Conservation (phyloP, 1,139 yeast genomes). For the Taphrina wiesneri region DNA sequence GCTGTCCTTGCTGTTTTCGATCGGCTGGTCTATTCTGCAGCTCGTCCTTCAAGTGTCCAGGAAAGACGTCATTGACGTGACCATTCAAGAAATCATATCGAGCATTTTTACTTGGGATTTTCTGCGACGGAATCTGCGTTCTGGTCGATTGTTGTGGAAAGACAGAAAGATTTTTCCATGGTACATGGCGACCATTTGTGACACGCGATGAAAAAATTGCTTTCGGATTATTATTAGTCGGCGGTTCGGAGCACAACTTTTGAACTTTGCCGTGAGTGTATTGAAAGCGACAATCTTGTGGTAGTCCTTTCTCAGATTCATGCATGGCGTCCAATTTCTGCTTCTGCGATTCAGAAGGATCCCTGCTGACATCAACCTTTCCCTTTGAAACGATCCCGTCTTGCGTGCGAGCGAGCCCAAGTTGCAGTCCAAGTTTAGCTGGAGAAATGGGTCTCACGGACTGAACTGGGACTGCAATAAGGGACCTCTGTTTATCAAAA, state of each 20-base stretch:
- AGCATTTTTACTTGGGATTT: background rate
- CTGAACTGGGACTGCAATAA: background rate
- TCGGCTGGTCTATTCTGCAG: background rate
- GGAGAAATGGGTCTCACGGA: background rate
- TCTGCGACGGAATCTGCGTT: background rate
- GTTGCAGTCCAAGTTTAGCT: background rate
- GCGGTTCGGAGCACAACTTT: background rate
- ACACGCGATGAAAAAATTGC: background rate
- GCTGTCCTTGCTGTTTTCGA: background rate
- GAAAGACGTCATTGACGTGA: background rate
- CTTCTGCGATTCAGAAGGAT: background rate
- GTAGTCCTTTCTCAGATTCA: background rate
- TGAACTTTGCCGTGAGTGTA: background rate
- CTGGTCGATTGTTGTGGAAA: background rate
- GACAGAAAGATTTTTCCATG: background rate
- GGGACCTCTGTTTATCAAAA: background rate
- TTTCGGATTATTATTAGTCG: background rate
- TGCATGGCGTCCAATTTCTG: background rate
- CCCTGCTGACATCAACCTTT: background rate
- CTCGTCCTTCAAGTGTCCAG: background rate
- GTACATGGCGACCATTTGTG: background rate
- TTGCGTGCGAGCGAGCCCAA: background rate
- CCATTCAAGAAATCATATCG: slow-evolving; percentile 5
- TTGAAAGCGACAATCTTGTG: background rate
- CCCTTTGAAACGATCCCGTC: background rate